Conservation (phyloP, 2,329 filamentous ascomycete genomes). For the Calonectria ilicicola region DNA sequence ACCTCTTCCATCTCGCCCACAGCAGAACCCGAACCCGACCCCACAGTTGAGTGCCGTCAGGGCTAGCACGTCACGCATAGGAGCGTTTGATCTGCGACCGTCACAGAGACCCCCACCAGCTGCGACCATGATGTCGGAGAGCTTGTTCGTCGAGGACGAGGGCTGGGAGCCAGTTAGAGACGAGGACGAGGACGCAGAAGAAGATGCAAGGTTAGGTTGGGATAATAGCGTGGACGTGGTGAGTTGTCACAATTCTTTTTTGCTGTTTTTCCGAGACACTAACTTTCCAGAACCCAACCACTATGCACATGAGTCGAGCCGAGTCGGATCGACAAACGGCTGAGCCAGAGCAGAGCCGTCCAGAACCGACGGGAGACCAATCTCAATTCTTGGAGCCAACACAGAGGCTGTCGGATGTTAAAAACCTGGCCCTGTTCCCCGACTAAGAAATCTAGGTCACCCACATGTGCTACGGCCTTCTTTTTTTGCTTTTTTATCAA, state of each 20-base stretch:
- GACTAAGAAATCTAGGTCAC: conserved; percentile 41
- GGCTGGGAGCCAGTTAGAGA: conserved; percentile 78
- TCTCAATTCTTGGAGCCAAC: conserved; percentile 72
- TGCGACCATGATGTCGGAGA: conserved; percentile 72
- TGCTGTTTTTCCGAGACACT: conserved; percentile 32
- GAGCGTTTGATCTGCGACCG: conserved; percentile 61
- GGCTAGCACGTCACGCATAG: conserved; percentile 50
- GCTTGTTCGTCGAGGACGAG: conserved; percentile 82
- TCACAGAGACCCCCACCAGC: conserved; percentile 66
- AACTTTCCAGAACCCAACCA: conserved; percentile 57
- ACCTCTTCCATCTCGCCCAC: conserved; percentile 42
- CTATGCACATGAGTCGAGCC: conserved; percentile 57
- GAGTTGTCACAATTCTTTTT: conserved; percentile 45
- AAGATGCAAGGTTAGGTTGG: conserved; percentile 79
- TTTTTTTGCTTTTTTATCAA: not conserved
- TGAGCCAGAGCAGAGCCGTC: conserved; percentile 33
- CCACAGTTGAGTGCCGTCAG: conserved; percentile 50
- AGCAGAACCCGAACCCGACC: conserved; percentile 42
- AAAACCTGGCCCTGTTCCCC: conserved; percentile 58
- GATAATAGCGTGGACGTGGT: conserved; percentile 76
- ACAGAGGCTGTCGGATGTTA: conserved; percentile 78
- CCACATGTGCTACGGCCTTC: not conserved
- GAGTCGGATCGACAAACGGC: conserved; percentile 38
- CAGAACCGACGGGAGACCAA: conserved; percentile 42
- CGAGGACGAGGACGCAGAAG: conserved; percentile 72